A percentile compares a stretch with the other conserved stretches of the same genome.
Conservation (phyloP, 805 yeast genomes). For the Teunomyces pallodes region DNA sequence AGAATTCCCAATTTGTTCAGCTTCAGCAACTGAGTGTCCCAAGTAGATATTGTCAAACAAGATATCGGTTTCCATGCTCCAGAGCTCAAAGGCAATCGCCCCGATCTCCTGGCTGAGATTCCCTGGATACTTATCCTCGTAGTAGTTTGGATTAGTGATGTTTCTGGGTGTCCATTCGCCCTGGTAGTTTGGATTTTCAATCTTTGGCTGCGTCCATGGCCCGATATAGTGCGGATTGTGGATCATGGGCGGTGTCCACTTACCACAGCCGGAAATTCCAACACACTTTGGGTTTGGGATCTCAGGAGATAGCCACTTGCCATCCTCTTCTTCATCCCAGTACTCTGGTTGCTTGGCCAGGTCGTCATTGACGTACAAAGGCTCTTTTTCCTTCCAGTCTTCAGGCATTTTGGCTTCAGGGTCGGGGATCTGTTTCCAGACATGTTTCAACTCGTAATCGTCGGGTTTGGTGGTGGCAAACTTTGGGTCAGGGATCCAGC, state of each 20-base stretch:
- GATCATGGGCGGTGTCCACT: slow-evolving; percentile 68
- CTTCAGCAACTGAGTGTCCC: slow-evolving; percentile 82
- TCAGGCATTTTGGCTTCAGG: slow-evolving; percentile 67
- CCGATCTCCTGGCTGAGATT: slow-evolving; percentile 61
- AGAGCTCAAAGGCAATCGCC: slow-evolving; percentile 82
- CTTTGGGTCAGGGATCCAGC: slow-evolving; percentile 65
- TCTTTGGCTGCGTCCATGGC: slow-evolving; percentile 68
- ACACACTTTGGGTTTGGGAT: slow-evolving; percentile 72
- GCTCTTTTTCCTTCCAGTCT: slow-evolving; percentile 72
- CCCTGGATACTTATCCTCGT: slow-evolving; percentile 56
- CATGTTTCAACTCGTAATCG: slow-evolving; percentile 80
- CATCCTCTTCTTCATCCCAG: slow-evolving; percentile 92
- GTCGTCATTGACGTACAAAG: slow-evolving; percentile 64
- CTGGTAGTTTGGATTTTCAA: slow-evolving; percentile 71
- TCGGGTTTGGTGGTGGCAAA: slow-evolving; percentile 58
- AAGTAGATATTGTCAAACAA: slow-evolving; percentile 80
- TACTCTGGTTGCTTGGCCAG: slow-evolving; percentile 63
- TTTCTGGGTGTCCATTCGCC: slow-evolving; percentile 75
- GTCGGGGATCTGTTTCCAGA: slow-evolving; percentile 56
- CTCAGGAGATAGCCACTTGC: slow-evolving; percentile 74
- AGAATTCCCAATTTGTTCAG: slow-evolving; percentile 75
- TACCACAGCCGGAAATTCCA: slow-evolving; percentile 69
- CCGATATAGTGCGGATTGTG: slow-evolving; percentile 74
- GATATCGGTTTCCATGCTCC: slow-evolving; percentile 79
- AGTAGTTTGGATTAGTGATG: slow-evolving; percentile 69